Base-by-base conservation (phyloP, 192 early-diverging fungal species). In the Entophlyctis luteolus region DNA sequence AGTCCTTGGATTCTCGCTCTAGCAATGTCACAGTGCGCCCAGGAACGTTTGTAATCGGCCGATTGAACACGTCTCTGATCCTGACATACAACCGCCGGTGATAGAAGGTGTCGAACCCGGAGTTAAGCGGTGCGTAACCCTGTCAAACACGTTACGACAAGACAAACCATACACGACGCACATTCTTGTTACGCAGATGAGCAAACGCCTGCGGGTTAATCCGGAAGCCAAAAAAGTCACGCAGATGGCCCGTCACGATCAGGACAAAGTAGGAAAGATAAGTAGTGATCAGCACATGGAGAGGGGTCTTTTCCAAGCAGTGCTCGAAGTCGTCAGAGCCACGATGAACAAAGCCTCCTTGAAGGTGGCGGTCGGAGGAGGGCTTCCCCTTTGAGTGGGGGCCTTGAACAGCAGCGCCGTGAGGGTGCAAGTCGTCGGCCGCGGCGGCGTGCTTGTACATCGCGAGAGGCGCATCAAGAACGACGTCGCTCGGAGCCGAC, bases 101-200 rank as follows among this genome's bases (percentile, higher is more conserved):
- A 84, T 95, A 97, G 78, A 98, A 92, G 55, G 91, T 93, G 70
- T 98, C 94, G 82, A 96, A 98, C 65, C 96, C 96, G 31, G 91
- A 93, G 49, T 90, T 91, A 62, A 98, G 75, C 34, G 94, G 90
- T 36, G 96, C 96, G 73, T 89, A 94, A 16, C 96, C 91, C 86
- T 91, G 71, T 5, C 18, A 60, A 27, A 18, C 14, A 53, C n/a
- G 27, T 18, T 23, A 27, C 12, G 18, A 34, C 27, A 31, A 27
- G 45, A 20, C 3, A 52, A 32, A 22, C 38, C 5, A 37, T 6
- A 38, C 2, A 20, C 20, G 25, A 70, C 73, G 23, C 42, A 77
- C 75, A 71, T 81, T 74, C 45, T 72, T 65, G 23, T 29, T 59
- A 2, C 38, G 28, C 55, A 94, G 76, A 75, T 93, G 87, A 55